Evolutionary conservation across 1,284 basidiomycete species (phyloP), one percentile per base, ranked within the genome.

Genomic region (Leucoagaricus sp.): DNA sequence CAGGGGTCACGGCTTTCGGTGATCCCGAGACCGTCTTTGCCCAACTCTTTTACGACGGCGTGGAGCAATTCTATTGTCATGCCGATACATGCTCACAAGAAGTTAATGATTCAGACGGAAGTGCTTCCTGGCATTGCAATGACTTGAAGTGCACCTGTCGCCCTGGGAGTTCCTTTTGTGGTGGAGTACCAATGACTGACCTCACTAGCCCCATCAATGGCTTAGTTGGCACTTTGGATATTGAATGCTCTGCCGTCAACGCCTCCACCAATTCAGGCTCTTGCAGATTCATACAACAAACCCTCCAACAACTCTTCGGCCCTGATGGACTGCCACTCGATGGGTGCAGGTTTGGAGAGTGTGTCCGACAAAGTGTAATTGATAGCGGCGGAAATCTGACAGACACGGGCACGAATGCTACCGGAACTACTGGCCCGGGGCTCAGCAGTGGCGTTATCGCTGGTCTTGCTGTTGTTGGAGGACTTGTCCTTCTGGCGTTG

Each of bases 361-460:
- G 94, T 67, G 85, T 96, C 15, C 72, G 81, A 7, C 91, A 95
- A 68, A 82, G 78, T 55, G 85, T 91, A 25, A 85, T 96, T 53
- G 87, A 93, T 66, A 74, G 70, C 1, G 67, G 75, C 49, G 83
- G 86, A 62, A 74, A 76, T 1, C 62, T 70, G 2, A 73, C 76
- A 3, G 65, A 71, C 28, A 67, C 73, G 0, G 65, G 73, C 0
- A 53, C 69, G 1, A 55, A 62, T 6, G 64, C 61, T 45, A 57
- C 63, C 4, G 66, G 68, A 13, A 25, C 9, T 5, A 49, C 19
- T 21, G 72, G 76, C 1, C 74, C 80, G 83, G 17, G 82, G 71
- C 82, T 96, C 2, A 81, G 85, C 54, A 81, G 84, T 0, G 93
- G 94, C 1, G 93, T 96, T 15, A 93, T 96, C 58, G 93, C 89